Evolutionary conservation across 257 asterid species (phyloP).

Genomic region (Lycium barbarum): DNA sequence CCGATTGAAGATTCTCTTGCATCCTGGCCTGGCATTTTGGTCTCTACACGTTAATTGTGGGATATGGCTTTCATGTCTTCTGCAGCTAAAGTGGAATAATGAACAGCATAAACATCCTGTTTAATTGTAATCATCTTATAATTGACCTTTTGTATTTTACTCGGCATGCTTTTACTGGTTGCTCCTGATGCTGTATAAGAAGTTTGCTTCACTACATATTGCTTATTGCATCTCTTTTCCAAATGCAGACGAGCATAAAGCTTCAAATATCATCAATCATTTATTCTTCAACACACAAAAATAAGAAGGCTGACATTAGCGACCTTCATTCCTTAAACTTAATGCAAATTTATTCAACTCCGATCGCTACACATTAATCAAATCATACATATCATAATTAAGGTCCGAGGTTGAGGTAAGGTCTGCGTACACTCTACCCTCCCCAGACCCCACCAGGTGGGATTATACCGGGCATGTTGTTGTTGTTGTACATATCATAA

Average conservation of each 20-base stretch:
- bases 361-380: not conserved
- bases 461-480: too few relatives aligned
- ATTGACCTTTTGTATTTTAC: constrained; percentile 9
- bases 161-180: not conserved
- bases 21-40: not conserved
- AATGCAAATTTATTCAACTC: not conserved
- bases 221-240: not conserved
- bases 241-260: constrained; percentile 22
- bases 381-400: not conserved
- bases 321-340: not conserved
- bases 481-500: not conserved
- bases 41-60: constrained; percentile 6
- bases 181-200: not conserved
- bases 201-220: not conserved
- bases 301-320: not conserved
- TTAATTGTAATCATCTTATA: not conserved
- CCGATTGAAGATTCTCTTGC: not conserved
- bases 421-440: too few relatives aligned
- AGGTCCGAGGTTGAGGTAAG: too few relatives aligned
- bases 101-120: not conserved
- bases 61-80: not conserved
- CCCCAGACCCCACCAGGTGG: too few relatives aligned
- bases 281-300: not conserved
- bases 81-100: not conserved
- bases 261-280: constrained; percentile 17